Conservation (phyloP, 495 filamentous ascomycete genomes). For the Penicillium dipodomyicola region DNA sequence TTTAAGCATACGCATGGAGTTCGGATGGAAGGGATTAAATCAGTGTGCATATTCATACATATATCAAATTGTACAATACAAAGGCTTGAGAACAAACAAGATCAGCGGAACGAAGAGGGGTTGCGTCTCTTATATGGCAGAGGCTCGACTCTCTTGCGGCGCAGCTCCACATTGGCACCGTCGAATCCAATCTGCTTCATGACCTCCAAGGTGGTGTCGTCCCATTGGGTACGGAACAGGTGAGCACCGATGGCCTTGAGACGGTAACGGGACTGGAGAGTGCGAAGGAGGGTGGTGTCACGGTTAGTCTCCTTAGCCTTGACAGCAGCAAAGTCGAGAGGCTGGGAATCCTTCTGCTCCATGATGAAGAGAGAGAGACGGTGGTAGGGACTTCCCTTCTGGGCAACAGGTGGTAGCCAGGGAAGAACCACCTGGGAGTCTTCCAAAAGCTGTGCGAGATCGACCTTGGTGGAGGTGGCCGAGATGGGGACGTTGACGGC, state of each 20-base stretch:
- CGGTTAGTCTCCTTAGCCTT: slow-evolving; percentile 51
- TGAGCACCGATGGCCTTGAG: slow-evolving; percentile 75
- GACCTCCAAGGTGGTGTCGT: slow-evolving; percentile 77
- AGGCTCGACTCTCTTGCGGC: slow-evolving; percentile 64
- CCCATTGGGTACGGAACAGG: slow-evolving; percentile 88
- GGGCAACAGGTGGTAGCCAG: slow-evolving; percentile 81
- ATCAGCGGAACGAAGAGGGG: slow-evolving; percentile 44
- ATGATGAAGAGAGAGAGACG: slow-evolving; percentile 80
- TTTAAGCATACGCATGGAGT: slow-evolving; percentile 31
- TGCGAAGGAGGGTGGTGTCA: slow-evolving; percentile 68
- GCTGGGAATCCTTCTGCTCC: slow-evolving; percentile 63
- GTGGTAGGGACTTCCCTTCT: slow-evolving; percentile 91
- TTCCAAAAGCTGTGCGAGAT: slow-evolving; percentile 49
- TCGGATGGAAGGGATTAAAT: slow-evolving; percentile 24
- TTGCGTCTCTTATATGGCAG: slow-evolving; percentile 56
- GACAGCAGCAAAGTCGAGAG: slow-evolving; percentile 59
- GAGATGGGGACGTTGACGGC: slow-evolving; percentile 65
- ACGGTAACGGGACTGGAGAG: slow-evolving; percentile 63
- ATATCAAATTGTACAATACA: slow-evolving; percentile 49
- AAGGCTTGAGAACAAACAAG: slow-evolving; percentile 19
- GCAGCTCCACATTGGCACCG: slow-evolving; percentile 81
- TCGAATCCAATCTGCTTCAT: slow-evolving; percentile 76
- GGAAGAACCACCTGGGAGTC: slow-evolving; percentile 66
- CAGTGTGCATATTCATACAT: slow-evolving; percentile 50
- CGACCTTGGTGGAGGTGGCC: slow-evolving; percentile 51